These are phyloP conservation scores for Botrytis byssoidea DNA, from an alignment of 2,329 filamentous ascomycete species.

Conservation along the genomic window DNA sequence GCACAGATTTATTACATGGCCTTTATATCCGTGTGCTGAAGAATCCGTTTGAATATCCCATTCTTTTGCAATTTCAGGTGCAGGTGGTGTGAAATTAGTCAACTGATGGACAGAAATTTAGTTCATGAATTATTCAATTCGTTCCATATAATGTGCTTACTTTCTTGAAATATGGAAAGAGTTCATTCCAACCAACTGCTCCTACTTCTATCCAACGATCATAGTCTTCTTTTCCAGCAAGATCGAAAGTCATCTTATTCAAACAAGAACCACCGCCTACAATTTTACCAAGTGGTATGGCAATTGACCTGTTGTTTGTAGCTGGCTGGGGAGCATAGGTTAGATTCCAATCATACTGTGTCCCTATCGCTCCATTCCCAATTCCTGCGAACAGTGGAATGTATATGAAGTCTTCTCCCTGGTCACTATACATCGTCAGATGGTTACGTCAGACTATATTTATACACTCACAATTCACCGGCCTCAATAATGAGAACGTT, in stretches of 20 bases:
- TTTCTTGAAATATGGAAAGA: conserved; percentile 20
- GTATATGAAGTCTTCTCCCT: conserved; percentile 19
- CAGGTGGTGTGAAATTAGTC: conserved; percentile 15
- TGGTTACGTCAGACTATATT: neutral
- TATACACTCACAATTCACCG: conserved; percentile 16
- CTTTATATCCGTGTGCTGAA: conserved; percentile 17
- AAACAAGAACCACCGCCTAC: conserved; percentile 43
- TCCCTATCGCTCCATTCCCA: conserved; percentile 28
- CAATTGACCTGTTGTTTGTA: conserved; percentile 29
- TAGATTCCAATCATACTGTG: conserved; percentile 46
- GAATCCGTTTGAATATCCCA: conserved; percentile 14
- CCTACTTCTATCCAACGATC: conserved; percentile 45
- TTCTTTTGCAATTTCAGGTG: neutral
- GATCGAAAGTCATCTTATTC: conserved; percentile 34
- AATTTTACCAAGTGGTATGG: conserved; percentile 36
- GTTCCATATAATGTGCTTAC: neutral
- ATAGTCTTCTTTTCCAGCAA: conserved; percentile 33
- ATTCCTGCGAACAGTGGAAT: conserved; percentile 3
- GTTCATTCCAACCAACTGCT: conserved; percentile 44
- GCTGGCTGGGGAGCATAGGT: conserved; percentile 40
- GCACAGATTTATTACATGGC: neutral
- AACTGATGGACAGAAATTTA: neutral
- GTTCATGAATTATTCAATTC: neutral
- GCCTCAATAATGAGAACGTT: conserved; percentile 19
- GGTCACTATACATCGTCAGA: conserved; percentile 3